These are phyloP conservation scores for Leptoxyphium fumago DNA, from an alignment of 2,329 filamentous ascomycete species.

Conservation along the genomic window DNA sequence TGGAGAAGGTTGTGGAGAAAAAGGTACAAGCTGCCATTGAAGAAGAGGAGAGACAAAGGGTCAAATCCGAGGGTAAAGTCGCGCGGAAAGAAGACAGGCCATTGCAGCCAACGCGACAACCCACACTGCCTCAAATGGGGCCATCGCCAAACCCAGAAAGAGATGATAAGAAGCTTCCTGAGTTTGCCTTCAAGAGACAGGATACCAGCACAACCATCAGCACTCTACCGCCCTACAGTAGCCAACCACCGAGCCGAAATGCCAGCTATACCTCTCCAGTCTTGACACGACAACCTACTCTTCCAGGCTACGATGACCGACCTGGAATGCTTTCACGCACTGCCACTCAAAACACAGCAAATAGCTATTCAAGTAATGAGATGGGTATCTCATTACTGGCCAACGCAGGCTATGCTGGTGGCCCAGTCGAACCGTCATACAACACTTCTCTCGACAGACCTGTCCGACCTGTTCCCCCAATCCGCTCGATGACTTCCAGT, in stretches of 20 bases:
- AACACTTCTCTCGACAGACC: not conserved
- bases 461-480: constrained; percentile 3
- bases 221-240: constrained; percentile 32
- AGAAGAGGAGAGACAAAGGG: constrained; percentile 48
- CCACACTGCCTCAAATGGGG: constrained; percentile 52
- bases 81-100: constrained; percentile 40
- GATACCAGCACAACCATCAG: constrained; percentile 21
- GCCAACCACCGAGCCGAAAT: constrained; percentile 40
- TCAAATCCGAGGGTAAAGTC: constrained; percentile 39
- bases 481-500: constrained; percentile 11
- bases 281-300: constrained; percentile 20
- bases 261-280: constrained; percentile 10
- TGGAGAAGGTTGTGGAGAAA: constrained; percentile 68
- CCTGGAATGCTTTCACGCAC: constrained; percentile 23
- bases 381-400: constrained; percentile 49
- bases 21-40: constrained; percentile 83
- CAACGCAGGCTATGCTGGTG: constrained; percentile 35
- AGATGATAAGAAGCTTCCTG: constrained; percentile 25
- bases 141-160: constrained; percentile 40
- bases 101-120: constrained; percentile 36
- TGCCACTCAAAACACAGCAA: constrained; percentile 42
- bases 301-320: constrained; percentile 26
- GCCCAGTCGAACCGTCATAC: constrained; percentile 2
- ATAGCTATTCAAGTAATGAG: constrained; percentile 41
- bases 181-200: constrained; percentile 21